A percentile compares a stretch with the other conserved stretches of the same genome.
phyloP scores from a whole-genome alignment of 345 rosid genomes.

The Sisymbrium altissimum region DNA sequence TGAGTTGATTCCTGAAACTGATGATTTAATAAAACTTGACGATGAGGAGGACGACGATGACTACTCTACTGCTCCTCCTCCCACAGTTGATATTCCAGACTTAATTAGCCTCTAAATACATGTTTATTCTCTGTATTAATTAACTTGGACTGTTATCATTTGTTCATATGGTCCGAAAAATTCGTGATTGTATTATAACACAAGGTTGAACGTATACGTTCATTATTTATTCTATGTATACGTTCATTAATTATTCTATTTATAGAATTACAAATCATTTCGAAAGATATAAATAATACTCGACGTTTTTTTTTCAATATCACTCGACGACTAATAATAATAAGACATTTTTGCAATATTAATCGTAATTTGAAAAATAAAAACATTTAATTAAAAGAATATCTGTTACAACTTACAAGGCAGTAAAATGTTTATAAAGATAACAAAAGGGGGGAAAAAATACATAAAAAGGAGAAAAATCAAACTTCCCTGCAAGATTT shows the following conservation, averaged over 20 bases:
- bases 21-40: constrained; percentile 22
- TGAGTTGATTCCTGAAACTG: neutral
- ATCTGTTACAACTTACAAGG: constrained; percentile 36
- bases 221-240: neutral
- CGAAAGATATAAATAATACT: neutral
- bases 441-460: neutral
- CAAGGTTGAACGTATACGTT: neutral
- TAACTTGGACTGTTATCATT: neutral
- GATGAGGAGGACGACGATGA: neutral
- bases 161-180: neutral
- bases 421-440: constrained; percentile 27
- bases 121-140: neutral
- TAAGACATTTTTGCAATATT: neutral
- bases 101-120: constrained; percentile 33
- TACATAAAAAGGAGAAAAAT: neutral
- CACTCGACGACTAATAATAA: no score
- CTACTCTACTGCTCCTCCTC: neutral
- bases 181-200: neutral
- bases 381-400: constrained; percentile 29
- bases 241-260: neutral
- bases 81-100: constrained; percentile 21
- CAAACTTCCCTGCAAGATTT: constrained; percentile 10
- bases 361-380: neutral
- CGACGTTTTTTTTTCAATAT: neutral
- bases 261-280: neutral